These are phyloP conservation scores for Daldinia sp. DNA, from an alignment of 2,329 filamentous ascomycete species.

Conservation along the genomic window DNA sequence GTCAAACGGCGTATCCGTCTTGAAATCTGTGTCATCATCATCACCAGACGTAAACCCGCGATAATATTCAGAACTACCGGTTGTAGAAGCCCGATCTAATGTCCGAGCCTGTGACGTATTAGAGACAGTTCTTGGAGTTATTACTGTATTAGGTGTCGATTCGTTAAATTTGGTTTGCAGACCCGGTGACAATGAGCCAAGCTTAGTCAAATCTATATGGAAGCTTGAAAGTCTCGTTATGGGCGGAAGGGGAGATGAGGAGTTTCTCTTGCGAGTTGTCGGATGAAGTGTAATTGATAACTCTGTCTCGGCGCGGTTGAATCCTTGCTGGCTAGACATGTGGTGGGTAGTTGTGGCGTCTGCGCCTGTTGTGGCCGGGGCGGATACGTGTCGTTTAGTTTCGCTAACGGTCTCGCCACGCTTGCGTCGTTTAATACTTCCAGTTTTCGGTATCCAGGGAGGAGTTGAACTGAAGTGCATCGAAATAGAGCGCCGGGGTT, in stretches of 20 bases:
- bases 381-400: constrained; percentile 66
- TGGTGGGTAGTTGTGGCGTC: constrained; percentile 41
- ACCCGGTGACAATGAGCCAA: constrained; percentile 60
- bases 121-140: constrained; percentile 46
- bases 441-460: constrained; percentile 67
- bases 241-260: constrained; percentile 68
- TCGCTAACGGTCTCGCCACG: constrained; percentile 59
- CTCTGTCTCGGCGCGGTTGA: constrained; percentile 49
- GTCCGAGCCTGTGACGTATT: constrained; percentile 50
- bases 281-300: constrained; percentile 50
- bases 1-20: constrained; percentile 82
- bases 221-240: constrained; percentile 67
- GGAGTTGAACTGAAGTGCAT: constrained; percentile 70
- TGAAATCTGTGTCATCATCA: constrained; percentile 82
- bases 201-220: constrained; percentile 64
- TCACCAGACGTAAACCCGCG: constrained; percentile 75
- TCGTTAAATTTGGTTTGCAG: constrained; percentile 51
- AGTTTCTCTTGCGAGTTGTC: constrained; percentile 57
- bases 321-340: constrained; percentile 46
- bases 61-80: constrained; percentile 78
- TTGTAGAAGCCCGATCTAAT: constrained; percentile 71
- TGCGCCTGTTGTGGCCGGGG: constrained; percentile 56
- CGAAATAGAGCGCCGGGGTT: constrained; percentile 66
- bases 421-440: constrained; percentile 69
- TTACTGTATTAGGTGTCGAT: constrained; percentile 30